Evolutionary conservation across 768 basidiomycete genomes (phyloP), one percentile per base, ranked within the genome.

Genomic region (Scleroderma bovista): DNA sequence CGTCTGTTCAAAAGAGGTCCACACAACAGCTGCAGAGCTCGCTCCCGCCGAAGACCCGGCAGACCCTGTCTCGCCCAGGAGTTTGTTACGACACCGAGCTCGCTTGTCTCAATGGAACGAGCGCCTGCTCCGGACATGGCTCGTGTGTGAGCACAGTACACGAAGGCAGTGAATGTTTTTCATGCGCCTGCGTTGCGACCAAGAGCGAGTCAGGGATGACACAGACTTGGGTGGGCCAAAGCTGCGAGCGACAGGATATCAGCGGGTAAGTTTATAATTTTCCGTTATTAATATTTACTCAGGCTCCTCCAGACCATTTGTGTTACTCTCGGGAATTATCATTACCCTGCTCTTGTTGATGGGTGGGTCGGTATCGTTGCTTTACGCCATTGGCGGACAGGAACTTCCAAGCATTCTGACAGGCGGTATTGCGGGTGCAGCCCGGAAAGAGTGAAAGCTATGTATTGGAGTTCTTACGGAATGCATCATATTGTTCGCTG

Each of bases 181-280:
- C 69, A 0, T 80, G 79, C 52, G 62, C 68, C 3, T 80, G 77
- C 53, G 47, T 53, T 1, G 70, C 66, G 23, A 83, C 80, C 10
- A 76, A 75, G 42, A 69, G 76, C 48, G 74, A 74, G 10, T 65
- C 72, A 22, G 76, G 81, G n/a, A 63, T 81, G 62, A 80, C 75
- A 3, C 77, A 83, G 53, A 68, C 65, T 29, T 93, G 90, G 89
- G 88, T 77, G 1, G 90, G 90, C 5, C 75, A 77, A 46, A 78
- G 73, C 54, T 93, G 90, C 56, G 81, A 91, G 72, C 77, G 82
- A 55, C 82, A 80, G 67, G 90, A 93, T 60, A 69, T 92, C 43
- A 90, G 86, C 73, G 80, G 79, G 89, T 89, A 60, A 53, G 86
- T 80, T 13, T 31, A 2, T n/a, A 34, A 15, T 9, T 13, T 15